Evolutionary conservation across 1,284 basidiomycete species (phyloP).

Genomic region (Hemileia vastatrix): DNA sequence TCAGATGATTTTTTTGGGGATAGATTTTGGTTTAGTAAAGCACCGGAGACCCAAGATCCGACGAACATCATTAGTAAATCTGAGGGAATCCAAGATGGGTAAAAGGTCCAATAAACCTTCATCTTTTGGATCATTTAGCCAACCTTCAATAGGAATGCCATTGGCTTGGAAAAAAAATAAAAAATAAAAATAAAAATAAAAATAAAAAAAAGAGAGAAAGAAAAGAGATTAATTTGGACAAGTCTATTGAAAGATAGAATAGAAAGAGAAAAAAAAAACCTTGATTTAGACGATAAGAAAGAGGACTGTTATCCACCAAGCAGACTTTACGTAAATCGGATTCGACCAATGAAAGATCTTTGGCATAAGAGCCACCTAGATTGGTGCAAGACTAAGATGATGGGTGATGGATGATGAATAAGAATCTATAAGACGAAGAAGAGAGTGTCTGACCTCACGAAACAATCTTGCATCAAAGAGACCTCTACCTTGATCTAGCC

Average conservation of each 20-base stretch:
- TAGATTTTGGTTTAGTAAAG: conserved; percentile 32
- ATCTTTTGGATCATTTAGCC: conserved; percentile 94
- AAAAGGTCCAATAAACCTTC: conserved; percentile 91
- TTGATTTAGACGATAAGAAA: conserved; percentile 74
- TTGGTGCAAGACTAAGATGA: conserved; percentile 69
- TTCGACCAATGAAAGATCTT: conserved; percentile 80
- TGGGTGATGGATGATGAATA: background rate
- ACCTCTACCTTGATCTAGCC: conserved; percentile 81
- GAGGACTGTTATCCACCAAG: conserved; percentile 90
- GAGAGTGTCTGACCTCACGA: conserved; percentile 59
- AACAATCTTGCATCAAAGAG: conserved; percentile 81
- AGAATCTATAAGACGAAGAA: background rate
- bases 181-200: background rate
- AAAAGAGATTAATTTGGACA: no score
- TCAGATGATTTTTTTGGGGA: no score
- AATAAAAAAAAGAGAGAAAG: background rate
- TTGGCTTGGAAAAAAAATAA: conserved; percentile 56
- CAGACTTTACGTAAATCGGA: conserved; percentile 79
- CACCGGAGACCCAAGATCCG: conserved; percentile 69
- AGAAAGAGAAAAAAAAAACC: background rate
- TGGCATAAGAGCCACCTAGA: conserved; percentile 86
- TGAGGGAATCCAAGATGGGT: conserved; percentile 84
- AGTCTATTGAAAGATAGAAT: background rate
- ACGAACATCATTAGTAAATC: conserved; percentile 91
- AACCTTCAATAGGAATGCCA: conserved; percentile 96